Evolutionary conservation across 2,329 filamentous ascomycete species (phyloP).

Genomic region (Cordyceps tenuipes): DNA sequence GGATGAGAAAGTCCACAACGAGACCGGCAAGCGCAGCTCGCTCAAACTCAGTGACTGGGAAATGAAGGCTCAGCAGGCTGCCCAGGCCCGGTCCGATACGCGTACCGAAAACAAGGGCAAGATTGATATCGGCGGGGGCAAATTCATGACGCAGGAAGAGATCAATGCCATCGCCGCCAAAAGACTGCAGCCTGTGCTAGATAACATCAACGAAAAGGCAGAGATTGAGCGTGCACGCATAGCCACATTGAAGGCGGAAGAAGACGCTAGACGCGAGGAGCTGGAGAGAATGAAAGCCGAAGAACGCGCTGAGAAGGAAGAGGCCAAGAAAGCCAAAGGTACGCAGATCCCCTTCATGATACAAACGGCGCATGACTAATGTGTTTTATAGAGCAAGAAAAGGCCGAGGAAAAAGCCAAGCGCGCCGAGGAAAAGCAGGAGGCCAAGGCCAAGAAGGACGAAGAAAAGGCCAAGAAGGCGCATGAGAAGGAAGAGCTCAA

Average conservation of each 20-base stretch:
- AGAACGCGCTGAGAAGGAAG: constrained; percentile 45
- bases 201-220: constrained; percentile 75
- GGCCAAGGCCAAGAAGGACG: constrained; percentile 15
- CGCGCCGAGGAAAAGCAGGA: constrained; percentile 31
- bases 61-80: constrained; percentile 61
- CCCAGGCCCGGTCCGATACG: constrained; percentile 54
- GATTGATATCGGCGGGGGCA: constrained; percentile 69
- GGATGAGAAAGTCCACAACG: constrained; percentile 69
- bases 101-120: constrained; percentile 48
- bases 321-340: constrained; percentile 52
- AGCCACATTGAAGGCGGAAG: constrained; percentile 54
- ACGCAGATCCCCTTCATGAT: constrained; percentile 21
- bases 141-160: constrained; percentile 67
- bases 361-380: not conserved
- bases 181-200: constrained; percentile 71
- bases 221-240: constrained; percentile 62
- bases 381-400: constrained; percentile 34
- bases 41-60: constrained; percentile 71
- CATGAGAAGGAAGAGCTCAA: constrained; percentile 24
- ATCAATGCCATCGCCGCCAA: constrained; percentile 71
- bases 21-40: constrained; percentile 66
- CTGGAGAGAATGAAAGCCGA: constrained; percentile 37
- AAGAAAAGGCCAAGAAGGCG: constrained; percentile 22
- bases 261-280: constrained; percentile 48
- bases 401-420: constrained; percentile 19